A percentile compares a stretch with the other conserved stretches of the same genome.
phyloP scores from a whole-genome alignment of 2,329 filamentous ascomycete genomes.

The Arthrobotrys iridis region DNA sequence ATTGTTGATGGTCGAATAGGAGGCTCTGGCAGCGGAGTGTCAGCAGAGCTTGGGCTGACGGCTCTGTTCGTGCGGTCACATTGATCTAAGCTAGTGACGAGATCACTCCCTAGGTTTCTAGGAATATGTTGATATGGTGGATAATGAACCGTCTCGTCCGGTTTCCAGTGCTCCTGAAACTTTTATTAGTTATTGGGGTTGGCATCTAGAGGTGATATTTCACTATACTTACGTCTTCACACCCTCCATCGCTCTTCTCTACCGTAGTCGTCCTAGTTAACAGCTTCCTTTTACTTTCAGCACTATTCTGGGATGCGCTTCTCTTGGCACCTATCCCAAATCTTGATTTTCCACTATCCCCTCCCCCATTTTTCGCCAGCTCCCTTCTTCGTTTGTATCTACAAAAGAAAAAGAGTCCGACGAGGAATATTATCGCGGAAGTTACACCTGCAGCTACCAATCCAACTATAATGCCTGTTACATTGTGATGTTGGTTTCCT shows the following conservation, averaged over 20 bases:
- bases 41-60: conserved; percentile 46
- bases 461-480: conserved; percentile 37
- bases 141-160: conserved; percentile 37
- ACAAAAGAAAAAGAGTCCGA: conserved; percentile 49
- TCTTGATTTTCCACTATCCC: conserved; percentile 6
- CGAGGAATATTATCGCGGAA: conserved; percentile 23
- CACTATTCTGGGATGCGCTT: conserved; percentile 46
- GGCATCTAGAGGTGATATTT: not conserved
- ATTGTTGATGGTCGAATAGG: conserved; percentile 42
- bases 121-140: conserved; percentile 51
- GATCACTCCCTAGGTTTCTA: conserved; percentile 26
- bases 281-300: conserved; percentile 28
- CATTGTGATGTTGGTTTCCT: not conserved
- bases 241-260: conserved; percentile 13
- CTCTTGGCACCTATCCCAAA: conserved; percentile 25
- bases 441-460: conserved; percentile 38
- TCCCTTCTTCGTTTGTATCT: conserved; percentile 28
- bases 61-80: conserved; percentile 27
- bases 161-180: conserved; percentile 37
- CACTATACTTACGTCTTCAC: conserved; percentile 39
- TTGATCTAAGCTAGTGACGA: not conserved
- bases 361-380: not conserved
- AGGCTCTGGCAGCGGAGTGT: conserved; percentile 43
- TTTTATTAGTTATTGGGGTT: not conserved
- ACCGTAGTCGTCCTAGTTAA: conserved; percentile 30